Evolutionary conservation across 257 asterid species (phyloP), one percentile per base, ranked within the genome.

Genomic region (Leonotis leonurus): DNA sequence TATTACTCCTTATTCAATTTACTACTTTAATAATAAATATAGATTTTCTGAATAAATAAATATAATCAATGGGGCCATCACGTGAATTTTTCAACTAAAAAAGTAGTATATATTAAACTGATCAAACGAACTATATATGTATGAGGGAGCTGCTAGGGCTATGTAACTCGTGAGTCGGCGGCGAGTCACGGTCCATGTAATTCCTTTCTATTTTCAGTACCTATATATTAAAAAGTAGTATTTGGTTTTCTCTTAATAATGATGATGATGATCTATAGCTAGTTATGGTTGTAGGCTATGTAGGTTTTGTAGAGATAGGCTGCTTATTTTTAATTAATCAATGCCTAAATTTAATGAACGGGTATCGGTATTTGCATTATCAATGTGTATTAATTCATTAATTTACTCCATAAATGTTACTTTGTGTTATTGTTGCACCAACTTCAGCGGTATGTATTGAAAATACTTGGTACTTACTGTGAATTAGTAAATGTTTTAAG

Each of bases 121-220:
- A n/a, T n/a, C n/a, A n/a, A n/a, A n/a, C n/a, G n/a, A n/a, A n/a
- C n/a, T n/a, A n/a, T n/a, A n/a, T n/a, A n/a, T n/a, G n/a, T n/a
- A n/a, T n/a, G n/a, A n/a, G n/a, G n/a, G n/a, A n/a, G n/a, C n/a
- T n/a, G n/a, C n/a, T n/a, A n/a, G 50, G 74, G 68, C 68, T 56
- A 29, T 51, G 50, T 48, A 33, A 33, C 39, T 33, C 39, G 39
- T 32, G 37, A 55, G 1, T 44, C 49, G 36, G 80, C 74, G 80
- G 77, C 45, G 74, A 48, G 60, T 77, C 74, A 77, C 76, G 82
- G 79, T 67, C 82, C 79, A 65, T 43, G 7, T 11, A 4, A 2
- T 12, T 11, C 0, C 7, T 41, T 52, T 53, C 3, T 1, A 1
- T 17, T 18, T 18, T 32, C 4, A 21, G n/a, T n/a, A n/a, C n/a